phyloP scores from a whole-genome alignment of 202 grass and related monocot species.

The Carex sylvatica region DNA sequence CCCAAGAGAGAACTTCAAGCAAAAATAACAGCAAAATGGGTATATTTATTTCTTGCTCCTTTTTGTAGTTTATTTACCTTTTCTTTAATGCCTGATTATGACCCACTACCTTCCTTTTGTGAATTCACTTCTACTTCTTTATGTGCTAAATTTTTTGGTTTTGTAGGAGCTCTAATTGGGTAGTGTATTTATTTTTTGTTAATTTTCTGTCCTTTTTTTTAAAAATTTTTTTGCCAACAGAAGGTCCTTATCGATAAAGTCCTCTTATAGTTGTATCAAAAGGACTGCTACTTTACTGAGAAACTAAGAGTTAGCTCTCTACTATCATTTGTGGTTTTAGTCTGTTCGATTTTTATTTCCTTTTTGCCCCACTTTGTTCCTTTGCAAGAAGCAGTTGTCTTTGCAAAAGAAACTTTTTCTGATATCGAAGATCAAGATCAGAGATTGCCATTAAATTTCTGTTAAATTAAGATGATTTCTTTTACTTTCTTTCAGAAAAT shows the following conservation, averaged over 20 bases:
- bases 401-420: background rate
- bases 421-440: background rate
- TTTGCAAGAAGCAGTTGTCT: background rate
- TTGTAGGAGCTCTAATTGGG: background rate
- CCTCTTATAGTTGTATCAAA: background rate
- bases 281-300: background rate
- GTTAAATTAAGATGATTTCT: background rate
- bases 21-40: conserved; percentile 64
- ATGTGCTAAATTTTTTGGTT: background rate
- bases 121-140: background rate
- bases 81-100: background rate
- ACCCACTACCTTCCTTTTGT: background rate
- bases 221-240: no score
- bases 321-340: background rate
- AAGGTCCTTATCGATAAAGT: background rate
- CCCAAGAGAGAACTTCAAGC: conserved; percentile 51
- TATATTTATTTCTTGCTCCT: conserved; percentile 24
- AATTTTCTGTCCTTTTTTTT: background rate
- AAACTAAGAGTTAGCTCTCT: background rate
- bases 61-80: background rate
- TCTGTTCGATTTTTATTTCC: background rate
- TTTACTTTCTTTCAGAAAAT: background rate
- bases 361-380: background rate
- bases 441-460: background rate
- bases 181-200: background rate